Evolutionary conservation across 805 yeast species (phyloP).

Genomic region (Priceomyces fermenticarens): DNA sequence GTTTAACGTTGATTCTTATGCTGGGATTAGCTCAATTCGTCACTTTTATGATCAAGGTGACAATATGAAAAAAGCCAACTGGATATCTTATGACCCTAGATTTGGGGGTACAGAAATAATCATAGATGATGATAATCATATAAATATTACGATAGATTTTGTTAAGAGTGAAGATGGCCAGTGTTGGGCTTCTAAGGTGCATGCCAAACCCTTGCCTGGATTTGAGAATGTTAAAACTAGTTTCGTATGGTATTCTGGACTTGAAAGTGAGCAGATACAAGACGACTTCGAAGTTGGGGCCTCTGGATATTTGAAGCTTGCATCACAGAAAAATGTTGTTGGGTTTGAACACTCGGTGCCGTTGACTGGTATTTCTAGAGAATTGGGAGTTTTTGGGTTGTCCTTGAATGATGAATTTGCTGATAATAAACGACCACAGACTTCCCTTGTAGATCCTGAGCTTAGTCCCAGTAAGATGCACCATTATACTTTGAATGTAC

Average conservation of each 20-base stretch:
- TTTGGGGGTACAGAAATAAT: constrained; percentile 80
- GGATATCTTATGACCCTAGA: constrained; percentile 88
- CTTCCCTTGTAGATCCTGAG: constrained; percentile 29
- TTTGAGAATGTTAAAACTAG: constrained; percentile 52
- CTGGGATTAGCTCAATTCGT: constrained; percentile 55
- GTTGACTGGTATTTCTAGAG: constrained; percentile 48
- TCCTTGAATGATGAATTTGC: constrained; percentile 55
- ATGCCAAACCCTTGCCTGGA: constrained; percentile 58
- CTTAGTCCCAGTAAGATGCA: constrained; percentile 61
- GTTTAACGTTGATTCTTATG: constrained; percentile 64
- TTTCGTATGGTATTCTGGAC: constrained; percentile 72
- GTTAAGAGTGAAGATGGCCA: constrained; percentile 68
- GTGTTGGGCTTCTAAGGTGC: constrained; percentile 78
- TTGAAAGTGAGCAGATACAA: constrained; percentile 52
- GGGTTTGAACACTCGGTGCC: constrained; percentile 38
- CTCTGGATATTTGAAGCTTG: constrained; percentile 24
- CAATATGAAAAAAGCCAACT: constrained; percentile 69
- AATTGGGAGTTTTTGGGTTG: constrained; percentile 65
- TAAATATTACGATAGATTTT: constrained; percentile 67
- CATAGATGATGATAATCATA: constrained; percentile 59
- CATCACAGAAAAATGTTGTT: constrained; percentile 19
- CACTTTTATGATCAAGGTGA: constrained; percentile 77
- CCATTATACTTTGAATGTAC: constrained; percentile 66
- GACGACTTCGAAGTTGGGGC: constrained; percentile 8
- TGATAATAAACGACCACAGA: constrained; percentile 41